Evolutionary conservation across 2,329 filamentous ascomycete genomes (phyloP), one percentile per base, ranked within the genome.

Genomic region (Podosphaera xanthii): DNA sequence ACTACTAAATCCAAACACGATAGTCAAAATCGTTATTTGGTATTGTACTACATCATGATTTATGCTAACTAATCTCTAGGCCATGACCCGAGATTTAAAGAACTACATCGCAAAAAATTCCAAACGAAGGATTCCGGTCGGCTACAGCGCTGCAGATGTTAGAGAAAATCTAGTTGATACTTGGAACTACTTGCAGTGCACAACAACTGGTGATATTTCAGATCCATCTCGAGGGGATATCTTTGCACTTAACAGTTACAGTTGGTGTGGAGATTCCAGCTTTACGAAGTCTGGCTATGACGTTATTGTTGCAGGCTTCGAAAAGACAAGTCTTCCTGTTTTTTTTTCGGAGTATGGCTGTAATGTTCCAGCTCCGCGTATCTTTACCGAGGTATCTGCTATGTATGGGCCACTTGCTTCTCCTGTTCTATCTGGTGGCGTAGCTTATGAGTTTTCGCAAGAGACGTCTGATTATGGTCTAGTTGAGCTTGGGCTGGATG

Each of bases 71-170:
- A 42, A 53, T 35, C 71, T 75, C 67, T 75, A 80, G 71, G 86
- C 86, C 62, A 80, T 87, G 63, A 88, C 83, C 54, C 83, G 86
- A 67, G 86, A 90, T 71, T 76, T 90, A 70, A 88, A 87, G 76
- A 83, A 82, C 69, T 90, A 90, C 75, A 82, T 89, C 72, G 79
- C 81, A 71, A 82, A 81, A 68, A 80, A 85, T 68, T 73, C 78
- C 61, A 76, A 80, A 68, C 83, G 86, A 65, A 65, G 72, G 61
- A 85, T 90, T 64, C 85, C 86, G 31, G 83, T 89, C 60, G 86
- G 86, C 52, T 90, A 90, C 76, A 88, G 84, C 5, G 86, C 86
- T 61, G 86, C 86, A 56, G 86, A 90, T 69, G 86, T 91, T 50
- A 82, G 86, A 61, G 72, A 78, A 1, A 80, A 87, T 50, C 78